Percentiles rank a stretch among this genome's conserved stretches.
Conservation (phyloP, 805 yeast species). For the Blastobotrys parvus region DNA sequence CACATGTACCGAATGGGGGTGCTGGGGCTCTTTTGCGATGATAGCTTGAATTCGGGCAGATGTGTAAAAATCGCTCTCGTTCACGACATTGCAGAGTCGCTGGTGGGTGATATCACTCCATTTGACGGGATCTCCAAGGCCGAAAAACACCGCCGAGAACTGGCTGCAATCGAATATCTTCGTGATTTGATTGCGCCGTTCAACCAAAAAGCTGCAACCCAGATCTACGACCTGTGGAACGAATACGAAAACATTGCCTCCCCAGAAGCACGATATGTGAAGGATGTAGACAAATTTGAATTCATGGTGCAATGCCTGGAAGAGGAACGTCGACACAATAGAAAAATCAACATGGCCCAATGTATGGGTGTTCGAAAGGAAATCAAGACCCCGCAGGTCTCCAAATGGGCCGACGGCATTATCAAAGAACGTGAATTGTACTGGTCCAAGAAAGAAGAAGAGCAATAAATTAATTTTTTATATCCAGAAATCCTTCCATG, state of each 20-base stretch:
- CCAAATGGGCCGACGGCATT: slow-evolving; percentile 56
- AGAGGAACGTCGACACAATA: slow-evolving; percentile 62
- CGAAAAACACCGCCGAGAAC: slow-evolving; percentile 82
- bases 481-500: slow-evolving; percentile 53
- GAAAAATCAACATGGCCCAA: slow-evolving; percentile 52
- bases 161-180: slow-evolving; percentile 59
- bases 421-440: slow-evolving; percentile 38
- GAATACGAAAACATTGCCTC: slow-evolving; percentile 83
- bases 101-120: slow-evolving; percentile 95
- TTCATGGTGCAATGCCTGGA: slow-evolving; percentile 48
- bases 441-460: slow-evolving; percentile 28
- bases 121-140: slow-evolving; percentile 58
- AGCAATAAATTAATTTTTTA: neutral
- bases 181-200: slow-evolving; percentile 54
- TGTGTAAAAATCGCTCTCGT: slow-evolving; percentile 82
- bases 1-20: slow-evolving; percentile 95
- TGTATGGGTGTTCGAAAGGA: slow-evolving; percentile 55
- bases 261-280: slow-evolving; percentile 80
- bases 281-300: slow-evolving; percentile 88
- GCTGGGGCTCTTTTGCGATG: slow-evolving; percentile 54
- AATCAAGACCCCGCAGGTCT: slow-evolving; percentile 66
- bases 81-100: slow-evolving; percentile 89
- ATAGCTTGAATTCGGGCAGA: slow-evolving; percentile 47
- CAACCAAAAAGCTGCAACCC: slow-evolving; percentile 51
- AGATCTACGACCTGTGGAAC: slow-evolving; percentile 66